Base-by-base conservation (phyloP, 495 filamentous ascomycete species). In the Aspergillus incahuasiensis region DNA sequence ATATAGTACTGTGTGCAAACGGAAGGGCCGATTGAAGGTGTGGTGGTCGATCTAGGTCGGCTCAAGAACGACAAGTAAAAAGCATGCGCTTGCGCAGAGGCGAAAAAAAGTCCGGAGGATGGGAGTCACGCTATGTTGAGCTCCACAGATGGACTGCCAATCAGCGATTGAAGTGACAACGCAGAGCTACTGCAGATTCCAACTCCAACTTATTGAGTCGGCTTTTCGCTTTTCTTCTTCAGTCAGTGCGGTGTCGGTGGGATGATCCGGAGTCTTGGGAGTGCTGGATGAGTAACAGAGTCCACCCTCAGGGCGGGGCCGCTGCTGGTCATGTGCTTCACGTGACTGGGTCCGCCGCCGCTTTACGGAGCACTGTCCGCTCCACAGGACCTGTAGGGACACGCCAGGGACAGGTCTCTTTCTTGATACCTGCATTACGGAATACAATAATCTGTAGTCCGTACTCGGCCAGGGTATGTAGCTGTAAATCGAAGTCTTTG, bases 241-340 rank as follows among this genome's bases (percentile, higher is more conserved):
- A 25, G 48, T 20, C 5, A 16, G 20, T 18, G 21, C 48, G 24
- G 48, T 39, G 22, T 42, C 39, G 39, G 39, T 52, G 38, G 38
- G 39, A 43, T 43, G 38, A 32, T 30, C 49, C 24, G 49, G 49
- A 52, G 34, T 54, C 32, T 35, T 40, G 38, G 52, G 12, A n/a
- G 16, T 30, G 39, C 54, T 54, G 41, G 50, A 58, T 58, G 56
- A 58, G 56, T 52, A 58, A 58, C 50, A 47, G 11, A 48, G 48
- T 40, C 34, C 20, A 40, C 11, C 5, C 18, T 6, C 15, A 47
- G 32, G 15, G 24, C 34, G 16, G 16, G 35, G n/a, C 16, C 61
- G 57, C 57, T 24, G 11, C 2, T 35, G 9, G n/a, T 40, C 38
- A 40, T 4, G 38, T 40, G 38, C 13, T 40, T 16, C 32, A 11